These are phyloP conservation scores for Monarda citriodora DNA, from an alignment of 305 asterid species.

Conservation along the genomic window DNA sequence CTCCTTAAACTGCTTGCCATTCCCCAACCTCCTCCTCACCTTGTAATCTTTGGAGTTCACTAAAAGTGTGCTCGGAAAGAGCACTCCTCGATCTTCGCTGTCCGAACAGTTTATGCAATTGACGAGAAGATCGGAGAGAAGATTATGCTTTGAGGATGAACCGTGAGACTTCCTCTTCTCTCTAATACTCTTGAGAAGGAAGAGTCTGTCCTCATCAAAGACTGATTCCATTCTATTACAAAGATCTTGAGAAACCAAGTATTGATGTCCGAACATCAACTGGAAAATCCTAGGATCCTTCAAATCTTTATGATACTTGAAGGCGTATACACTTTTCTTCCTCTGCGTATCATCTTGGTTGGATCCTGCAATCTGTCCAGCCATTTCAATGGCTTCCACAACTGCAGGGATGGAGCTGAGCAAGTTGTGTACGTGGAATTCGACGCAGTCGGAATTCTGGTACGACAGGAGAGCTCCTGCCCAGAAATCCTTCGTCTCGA, in stretches of 20 bases:
- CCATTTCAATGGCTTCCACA: conserved; percentile 82
- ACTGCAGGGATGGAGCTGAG: conserved; percentile 51
- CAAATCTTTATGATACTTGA: conserved; percentile 61
- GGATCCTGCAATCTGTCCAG: conserved; percentile 72
- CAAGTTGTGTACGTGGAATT: conserved; percentile 74
- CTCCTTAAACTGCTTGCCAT: conserved; percentile 75
- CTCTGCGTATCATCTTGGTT: conserved; percentile 68
- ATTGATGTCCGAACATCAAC: conserved; percentile 63
- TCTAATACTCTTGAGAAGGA: conserved; percentile 45
- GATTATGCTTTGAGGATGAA: conserved; percentile 41
- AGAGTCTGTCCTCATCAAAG: conserved; percentile 75
- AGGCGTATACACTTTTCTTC: conserved; percentile 43
- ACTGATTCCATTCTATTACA: conserved; percentile 49
- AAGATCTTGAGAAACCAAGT: conserved; percentile 53
- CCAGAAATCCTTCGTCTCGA: conserved; percentile 82
- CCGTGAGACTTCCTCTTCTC: conserved; percentile 41
- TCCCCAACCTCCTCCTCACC: conserved; percentile 71
- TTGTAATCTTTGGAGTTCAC: conserved; percentile 71
- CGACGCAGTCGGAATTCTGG: conserved; percentile 67
- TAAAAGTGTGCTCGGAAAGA: conserved; percentile 51
- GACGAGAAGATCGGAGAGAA: conserved; percentile 56
- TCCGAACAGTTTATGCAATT: conserved; percentile 42
- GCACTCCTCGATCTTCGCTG: conserved; percentile 13
- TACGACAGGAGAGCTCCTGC: conserved; percentile 61
- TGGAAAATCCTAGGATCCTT: conserved; percentile 67